Conservation (phyloP, 1,139 yeast species). For the Yamadazyma buinensis region DNA sequence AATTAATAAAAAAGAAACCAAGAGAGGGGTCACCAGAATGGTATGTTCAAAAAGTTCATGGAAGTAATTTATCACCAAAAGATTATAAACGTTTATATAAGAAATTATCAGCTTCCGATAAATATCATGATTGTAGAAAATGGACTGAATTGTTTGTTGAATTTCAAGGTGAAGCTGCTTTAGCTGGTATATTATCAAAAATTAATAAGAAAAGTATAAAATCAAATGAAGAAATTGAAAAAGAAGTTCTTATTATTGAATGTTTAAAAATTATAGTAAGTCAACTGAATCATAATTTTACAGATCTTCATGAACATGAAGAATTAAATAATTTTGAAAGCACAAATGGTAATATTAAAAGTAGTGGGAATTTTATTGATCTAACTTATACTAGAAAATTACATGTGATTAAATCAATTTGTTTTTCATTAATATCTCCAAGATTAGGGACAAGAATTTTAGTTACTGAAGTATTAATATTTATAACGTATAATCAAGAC, state of each 20-base stretch:
- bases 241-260: constrained; percentile 35
- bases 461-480: constrained; percentile 43
- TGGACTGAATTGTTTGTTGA: constrained; percentile 35
- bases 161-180: constrained; percentile 45
- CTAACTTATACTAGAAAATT: constrained; percentile 21
- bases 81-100: constrained; percentile 37
- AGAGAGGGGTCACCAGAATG: constrained; percentile 44
- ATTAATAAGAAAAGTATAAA: constrained; percentile 43
- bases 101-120: constrained; percentile 20
- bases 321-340: constrained; percentile 2
- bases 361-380: constrained; percentile 6
- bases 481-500: constrained; percentile 27
- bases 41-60: constrained; percentile 38
- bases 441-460: constrained; percentile 37
- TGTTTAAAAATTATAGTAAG: constrained; percentile 35
- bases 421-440: constrained; percentile 39
- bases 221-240: constrained; percentile 43
- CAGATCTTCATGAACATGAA: not conserved
- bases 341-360: constrained; percentile 1
- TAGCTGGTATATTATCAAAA: constrained; percentile 36
- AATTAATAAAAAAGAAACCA: constrained; percentile 6
- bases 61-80: constrained; percentile 28
- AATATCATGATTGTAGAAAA: constrained; percentile 17
- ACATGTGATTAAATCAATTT: constrained; percentile 33
- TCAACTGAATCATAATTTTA: constrained; percentile 13